phyloP scores from a whole-genome alignment of 2,329 filamentous ascomycete species.

The Capronia americana region DNA sequence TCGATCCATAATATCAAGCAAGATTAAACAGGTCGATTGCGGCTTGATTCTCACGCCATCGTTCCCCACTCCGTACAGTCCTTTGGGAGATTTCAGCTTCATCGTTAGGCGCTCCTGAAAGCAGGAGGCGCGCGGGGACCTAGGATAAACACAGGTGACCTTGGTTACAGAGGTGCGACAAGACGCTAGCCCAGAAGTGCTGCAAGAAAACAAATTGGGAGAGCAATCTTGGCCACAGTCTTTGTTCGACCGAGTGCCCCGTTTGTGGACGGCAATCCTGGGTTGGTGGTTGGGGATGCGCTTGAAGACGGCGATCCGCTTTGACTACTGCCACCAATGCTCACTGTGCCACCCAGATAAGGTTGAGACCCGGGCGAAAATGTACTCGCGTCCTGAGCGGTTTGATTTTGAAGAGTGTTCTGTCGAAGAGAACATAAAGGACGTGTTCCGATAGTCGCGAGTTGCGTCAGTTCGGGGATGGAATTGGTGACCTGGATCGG shows the following conservation, averaged over 20 bases:
- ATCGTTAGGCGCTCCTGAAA: neutral
- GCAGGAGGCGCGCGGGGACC: neutral
- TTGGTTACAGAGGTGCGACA: neutral
- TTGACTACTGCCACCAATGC: slow-evolving; percentile 8
- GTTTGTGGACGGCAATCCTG: neutral
- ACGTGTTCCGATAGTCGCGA: slow-evolving; percentile 18
- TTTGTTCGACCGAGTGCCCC: neutral
- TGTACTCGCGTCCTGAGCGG: slow-evolving; percentile 19
- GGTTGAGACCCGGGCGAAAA: slow-evolving; percentile 18
- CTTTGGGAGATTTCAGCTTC: neutral
- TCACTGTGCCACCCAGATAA: slow-evolving; percentile 19
- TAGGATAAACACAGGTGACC: too few species aligned
- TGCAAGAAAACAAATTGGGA: neutral
- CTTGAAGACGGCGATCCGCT: neutral
- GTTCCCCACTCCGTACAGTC: neutral
- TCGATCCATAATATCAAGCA: neutral
- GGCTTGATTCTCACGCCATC: neutral
- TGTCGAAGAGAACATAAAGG: slow-evolving; percentile 20
- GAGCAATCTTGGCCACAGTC: neutral
- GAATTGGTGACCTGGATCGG: slow-evolving; percentile 72
- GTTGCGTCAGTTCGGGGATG: slow-evolving; percentile 50
- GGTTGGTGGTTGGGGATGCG: neutral
- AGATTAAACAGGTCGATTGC: neutral
- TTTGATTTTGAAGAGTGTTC: slow-evolving; percentile 25
- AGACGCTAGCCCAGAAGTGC: neutral